phyloP scores from a whole-genome alignment of 139 green algal species.

The Coelastrella sp. region DNA sequence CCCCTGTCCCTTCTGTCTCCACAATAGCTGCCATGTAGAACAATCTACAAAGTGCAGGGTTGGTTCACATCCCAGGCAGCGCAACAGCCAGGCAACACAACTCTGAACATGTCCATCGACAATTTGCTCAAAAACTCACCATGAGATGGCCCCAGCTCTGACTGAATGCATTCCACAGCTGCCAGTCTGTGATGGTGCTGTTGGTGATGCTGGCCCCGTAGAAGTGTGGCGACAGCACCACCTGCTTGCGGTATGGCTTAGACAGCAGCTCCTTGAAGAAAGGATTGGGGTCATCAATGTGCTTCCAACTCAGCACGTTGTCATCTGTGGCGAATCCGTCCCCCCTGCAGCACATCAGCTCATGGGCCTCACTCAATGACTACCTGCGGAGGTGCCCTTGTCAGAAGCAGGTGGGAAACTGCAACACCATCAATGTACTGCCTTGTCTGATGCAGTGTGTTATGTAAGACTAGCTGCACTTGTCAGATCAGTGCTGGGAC shows the following conservation, averaged over 20 bases:
- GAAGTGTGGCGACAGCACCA: slow-evolving; percentile 59
- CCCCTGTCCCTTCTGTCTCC: too few relatives aligned
- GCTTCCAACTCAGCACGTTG: not conserved
- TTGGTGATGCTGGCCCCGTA: slow-evolving; percentile 42
- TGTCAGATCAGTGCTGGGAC: too few relatives aligned
- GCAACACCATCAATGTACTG: too few relatives aligned
- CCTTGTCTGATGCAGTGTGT: not conserved
- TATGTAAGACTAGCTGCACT: too few relatives aligned
- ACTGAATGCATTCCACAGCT: not conserved
- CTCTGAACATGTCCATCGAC: too few relatives aligned
- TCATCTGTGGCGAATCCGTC: slow-evolving; percentile 18
- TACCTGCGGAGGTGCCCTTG: not conserved
- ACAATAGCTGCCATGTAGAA: too few relatives aligned
- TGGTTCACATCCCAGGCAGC: too few relatives aligned
- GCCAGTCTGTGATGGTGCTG: not conserved
- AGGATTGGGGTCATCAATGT: slow-evolving; percentile 51
- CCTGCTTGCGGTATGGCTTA: slow-evolving; percentile 56
- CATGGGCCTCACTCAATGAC: not conserved
- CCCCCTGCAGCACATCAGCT: not conserved
- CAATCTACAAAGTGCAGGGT: too few relatives aligned
- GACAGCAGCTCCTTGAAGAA: slow-evolving; percentile 61
- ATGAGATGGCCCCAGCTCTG: slow-evolving; percentile 2
- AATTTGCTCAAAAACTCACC: not conserved
- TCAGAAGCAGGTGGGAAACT: not conserved
- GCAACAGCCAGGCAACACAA: too few relatives aligned